phyloP scores from a whole-genome alignment of 2,329 filamentous ascomycete genomes.

The Fusarium neocosmosporiellum region DNA sequence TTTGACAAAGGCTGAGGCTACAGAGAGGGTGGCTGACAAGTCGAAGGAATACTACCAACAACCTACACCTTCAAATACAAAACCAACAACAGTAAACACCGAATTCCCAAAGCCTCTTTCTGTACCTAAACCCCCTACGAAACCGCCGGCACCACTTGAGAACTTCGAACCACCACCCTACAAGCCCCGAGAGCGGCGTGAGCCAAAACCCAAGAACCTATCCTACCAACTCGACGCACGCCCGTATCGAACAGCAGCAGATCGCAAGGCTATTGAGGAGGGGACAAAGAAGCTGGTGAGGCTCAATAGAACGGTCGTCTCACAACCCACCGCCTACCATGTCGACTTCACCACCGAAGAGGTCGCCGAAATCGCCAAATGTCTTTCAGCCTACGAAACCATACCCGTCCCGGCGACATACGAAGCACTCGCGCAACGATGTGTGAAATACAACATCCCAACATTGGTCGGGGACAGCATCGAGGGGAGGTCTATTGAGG shows the following conservation, averaged over 20 bases:
- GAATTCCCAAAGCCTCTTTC: not conserved
- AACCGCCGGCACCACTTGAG: not conserved
- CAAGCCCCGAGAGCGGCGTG: conserved; percentile 20
- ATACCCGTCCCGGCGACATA: conserved; percentile 24
- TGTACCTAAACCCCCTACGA: not conserved
- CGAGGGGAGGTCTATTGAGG: conserved; percentile 40
- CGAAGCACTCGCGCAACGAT: conserved; percentile 34
- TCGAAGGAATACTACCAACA: conserved; percentile 9
- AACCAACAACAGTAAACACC: not conserved
- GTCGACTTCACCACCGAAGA: conserved; percentile 60
- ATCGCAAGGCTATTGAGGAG: conserved; percentile 44
- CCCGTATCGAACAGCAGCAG: conserved; percentile 42
- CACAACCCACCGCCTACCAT: conserved; percentile 50
- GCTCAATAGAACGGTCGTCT: not conserved
- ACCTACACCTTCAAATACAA: not conserved
- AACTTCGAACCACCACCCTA: conserved; percentile 17
- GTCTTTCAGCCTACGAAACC: conserved; percentile 30
- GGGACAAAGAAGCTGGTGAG: conserved; percentile 31
- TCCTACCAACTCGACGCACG: conserved; percentile 30
- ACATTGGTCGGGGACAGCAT: conserved; percentile 37
- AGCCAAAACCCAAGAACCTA: conserved; percentile 19
- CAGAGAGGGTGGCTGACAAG: conserved; percentile 7
- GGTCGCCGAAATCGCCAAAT: conserved; percentile 42
- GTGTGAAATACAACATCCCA: conserved; percentile 37
- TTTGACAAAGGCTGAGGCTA: not conserved